Conservation (phyloP, 1,284 basidiomycete species). For the Singerocomus inundabilis region DNA sequence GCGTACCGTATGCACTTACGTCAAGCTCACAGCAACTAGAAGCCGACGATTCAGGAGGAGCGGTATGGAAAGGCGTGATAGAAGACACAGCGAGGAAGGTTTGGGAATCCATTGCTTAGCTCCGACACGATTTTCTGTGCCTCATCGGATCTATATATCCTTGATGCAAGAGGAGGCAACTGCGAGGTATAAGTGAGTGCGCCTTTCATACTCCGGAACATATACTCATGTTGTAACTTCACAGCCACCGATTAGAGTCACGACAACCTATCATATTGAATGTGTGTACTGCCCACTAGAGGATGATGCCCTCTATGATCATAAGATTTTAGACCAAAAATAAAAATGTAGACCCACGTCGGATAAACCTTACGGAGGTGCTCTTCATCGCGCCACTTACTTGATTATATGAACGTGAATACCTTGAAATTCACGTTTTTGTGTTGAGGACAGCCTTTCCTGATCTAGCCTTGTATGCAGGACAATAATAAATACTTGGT, state of each 20-base stretch:
- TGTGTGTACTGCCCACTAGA: too few relatives aligned
- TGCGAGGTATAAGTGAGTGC: not conserved
- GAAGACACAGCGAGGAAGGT: slow-evolving; percentile 41
- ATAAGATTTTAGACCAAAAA: too few relatives aligned
- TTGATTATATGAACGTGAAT: too few relatives aligned
- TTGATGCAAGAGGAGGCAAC: not conserved
- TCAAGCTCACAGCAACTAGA: slow-evolving; percentile 21
- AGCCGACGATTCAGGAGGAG: slow-evolving; percentile 37
- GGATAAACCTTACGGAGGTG: not conserved
- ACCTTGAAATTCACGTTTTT: not conserved
- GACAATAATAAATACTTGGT: not conserved
- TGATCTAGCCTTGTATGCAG: not conserved
- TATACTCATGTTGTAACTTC: not conserved
- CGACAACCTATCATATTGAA: too few relatives aligned
- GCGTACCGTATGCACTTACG: slow-evolving; percentile 56
- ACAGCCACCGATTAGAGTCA: too few relatives aligned
- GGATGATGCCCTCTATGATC: too few relatives aligned
- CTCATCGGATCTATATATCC: not conserved
- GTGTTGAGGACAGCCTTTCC: not conserved
- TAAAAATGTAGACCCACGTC: too few relatives aligned
- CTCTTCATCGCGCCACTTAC: too few relatives aligned
- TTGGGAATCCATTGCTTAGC: slow-evolving; percentile 34
- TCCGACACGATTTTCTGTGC: too few relatives aligned
- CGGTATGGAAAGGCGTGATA: slow-evolving; percentile 51
- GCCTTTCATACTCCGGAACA: not conserved